These are phyloP conservation scores for Penicillium thymicola DNA, from an alignment of 2,329 filamentous ascomycete genomes.

Conservation along the genomic window DNA sequence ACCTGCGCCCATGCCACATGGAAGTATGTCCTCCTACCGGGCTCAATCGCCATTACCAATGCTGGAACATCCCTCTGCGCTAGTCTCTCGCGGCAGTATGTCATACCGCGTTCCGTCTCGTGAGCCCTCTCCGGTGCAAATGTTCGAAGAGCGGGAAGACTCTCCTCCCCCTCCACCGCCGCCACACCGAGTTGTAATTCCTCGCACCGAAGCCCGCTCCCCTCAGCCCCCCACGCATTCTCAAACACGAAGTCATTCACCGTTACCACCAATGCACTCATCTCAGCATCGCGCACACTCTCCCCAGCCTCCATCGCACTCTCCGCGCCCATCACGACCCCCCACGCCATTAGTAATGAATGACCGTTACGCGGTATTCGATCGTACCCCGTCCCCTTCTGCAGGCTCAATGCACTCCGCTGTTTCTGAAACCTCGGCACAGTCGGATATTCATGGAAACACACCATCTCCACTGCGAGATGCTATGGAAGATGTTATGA, in stretches of 20 bases:
- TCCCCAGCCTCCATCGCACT: slow-evolving; percentile 14
- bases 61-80: background rate
- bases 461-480: slow-evolving; percentile 90
- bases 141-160: slow-evolving; percentile 54
- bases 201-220: slow-evolving; percentile 30
- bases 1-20: background rate
- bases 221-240: slow-evolving; percentile 12
- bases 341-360: slow-evolving; percentile 40
- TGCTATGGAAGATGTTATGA: slow-evolving; percentile 98
- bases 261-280: slow-evolving; percentile 15
- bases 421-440: slow-evolving; percentile 19
- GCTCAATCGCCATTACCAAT: slow-evolving; percentile 1
- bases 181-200: slow-evolving; percentile 63
- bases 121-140: slow-evolving; percentile 30
- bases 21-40: slow-evolving; percentile 4
- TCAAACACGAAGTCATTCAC: slow-evolving; percentile 12
- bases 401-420: slow-evolving; percentile 24
- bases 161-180: slow-evolving; percentile 82
- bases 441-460: slow-evolving; percentile 63
- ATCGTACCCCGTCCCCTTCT: slow-evolving; percentile 49
- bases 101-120: slow-evolving; percentile 14
- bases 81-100: slow-evolving; percentile 4
- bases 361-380: slow-evolving; percentile 37
- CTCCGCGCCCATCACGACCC: slow-evolving; percentile 22
- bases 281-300: slow-evolving; percentile 6